Conservation (phyloP, 345 rosid genomes). For the Chamaenerion angustifolium region DNA sequence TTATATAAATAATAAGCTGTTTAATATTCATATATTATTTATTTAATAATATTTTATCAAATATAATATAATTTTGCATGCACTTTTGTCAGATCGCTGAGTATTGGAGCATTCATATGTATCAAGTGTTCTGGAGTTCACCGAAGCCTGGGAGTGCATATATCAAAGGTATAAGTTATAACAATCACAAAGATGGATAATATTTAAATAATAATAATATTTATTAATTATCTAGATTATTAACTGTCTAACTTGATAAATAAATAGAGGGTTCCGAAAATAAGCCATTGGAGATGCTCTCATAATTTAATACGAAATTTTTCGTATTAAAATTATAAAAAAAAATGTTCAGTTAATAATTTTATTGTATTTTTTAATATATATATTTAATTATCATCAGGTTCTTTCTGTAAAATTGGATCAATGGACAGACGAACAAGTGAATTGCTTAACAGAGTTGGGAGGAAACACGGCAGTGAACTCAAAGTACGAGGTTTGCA, state of each 20-base stretch:
- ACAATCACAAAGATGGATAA: background rate
- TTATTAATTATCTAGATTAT: too few relatives aligned
- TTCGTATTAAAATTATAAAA: too few relatives aligned
- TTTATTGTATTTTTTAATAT: background rate
- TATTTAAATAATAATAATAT: too few relatives aligned
- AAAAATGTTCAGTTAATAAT: background rate
- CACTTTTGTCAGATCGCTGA: conserved; percentile 76
- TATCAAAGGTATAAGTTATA: conserved; percentile 81
- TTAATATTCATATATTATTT: too few relatives aligned
- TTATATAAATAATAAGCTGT: too few relatives aligned
- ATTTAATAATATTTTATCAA: too few relatives aligned
- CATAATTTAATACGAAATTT: too few relatives aligned
- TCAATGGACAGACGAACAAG: conserved; percentile 97
- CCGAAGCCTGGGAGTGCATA: conserved; percentile 96
- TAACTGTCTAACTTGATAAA: too few relatives aligned
- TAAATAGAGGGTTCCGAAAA: too few relatives aligned
- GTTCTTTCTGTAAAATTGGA: conserved; percentile 83
- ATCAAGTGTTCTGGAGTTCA: conserved; percentile 97
- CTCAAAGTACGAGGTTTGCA: conserved; percentile 60
- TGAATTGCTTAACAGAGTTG: conserved; percentile 31
- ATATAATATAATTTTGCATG: conserved; percentile 4
- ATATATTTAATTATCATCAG: too few relatives aligned
- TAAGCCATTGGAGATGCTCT: too few relatives aligned
- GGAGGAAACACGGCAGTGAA: conserved; percentile 78
- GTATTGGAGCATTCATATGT: conserved; percentile 76